Conservation (phyloP, 2,329 filamentous ascomycete genomes). For the Davidsoniella virescens region DNA sequence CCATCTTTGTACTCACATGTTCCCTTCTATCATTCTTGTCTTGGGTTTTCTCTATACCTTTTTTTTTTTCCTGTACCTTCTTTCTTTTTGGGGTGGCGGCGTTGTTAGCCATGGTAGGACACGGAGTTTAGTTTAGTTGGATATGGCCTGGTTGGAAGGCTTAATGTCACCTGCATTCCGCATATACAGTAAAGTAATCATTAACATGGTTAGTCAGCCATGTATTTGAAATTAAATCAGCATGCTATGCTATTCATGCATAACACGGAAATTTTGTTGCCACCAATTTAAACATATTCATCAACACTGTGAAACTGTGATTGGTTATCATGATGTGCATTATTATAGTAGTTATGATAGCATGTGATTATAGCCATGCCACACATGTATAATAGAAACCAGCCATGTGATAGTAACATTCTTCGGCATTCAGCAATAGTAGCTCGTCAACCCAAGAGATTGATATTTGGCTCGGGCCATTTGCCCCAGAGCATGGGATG, state of each 20-base stretch:
- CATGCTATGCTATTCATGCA: no score
- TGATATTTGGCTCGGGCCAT: slow-evolving; percentile 76
- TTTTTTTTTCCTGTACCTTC: neutral
- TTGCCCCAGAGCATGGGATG: slow-evolving; percentile 68
- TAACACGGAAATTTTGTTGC: no score
- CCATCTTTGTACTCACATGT: neutral
- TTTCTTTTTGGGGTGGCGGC: neutral
- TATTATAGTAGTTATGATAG: no score
- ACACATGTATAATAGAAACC: no score
- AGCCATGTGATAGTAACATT: neutral
- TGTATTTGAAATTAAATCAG: no score
- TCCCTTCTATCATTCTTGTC: neutral
- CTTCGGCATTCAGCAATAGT: neutral
- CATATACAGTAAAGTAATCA: neutral
- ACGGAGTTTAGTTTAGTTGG: neutral
- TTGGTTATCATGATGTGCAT: no score
- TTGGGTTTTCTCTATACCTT: neutral
- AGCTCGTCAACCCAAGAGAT: slow-evolving; percentile 41
- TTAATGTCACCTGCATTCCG: neutral
- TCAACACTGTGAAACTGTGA: no score
- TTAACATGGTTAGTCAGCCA: neutral
- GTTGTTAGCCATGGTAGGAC: no score
- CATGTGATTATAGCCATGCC: no score
- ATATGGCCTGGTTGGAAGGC: neutral
- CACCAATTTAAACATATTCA: no score